These are phyloP conservation scores for Rosa rugosa DNA, from an alignment of 306 rosid genomes.

Conservation along the genomic window DNA sequence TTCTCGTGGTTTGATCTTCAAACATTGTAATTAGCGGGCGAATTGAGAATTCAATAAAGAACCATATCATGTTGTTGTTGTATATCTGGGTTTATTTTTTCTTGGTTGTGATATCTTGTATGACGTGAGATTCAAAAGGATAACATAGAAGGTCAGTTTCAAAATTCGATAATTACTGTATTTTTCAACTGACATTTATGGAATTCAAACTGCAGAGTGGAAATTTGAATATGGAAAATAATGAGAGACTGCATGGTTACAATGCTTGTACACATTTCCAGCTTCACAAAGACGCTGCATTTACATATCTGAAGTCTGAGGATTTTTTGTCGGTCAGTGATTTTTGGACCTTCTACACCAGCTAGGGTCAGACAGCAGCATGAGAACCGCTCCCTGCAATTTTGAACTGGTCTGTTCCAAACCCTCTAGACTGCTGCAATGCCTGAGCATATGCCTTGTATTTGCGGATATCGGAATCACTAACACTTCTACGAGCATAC, in stretches of 20 bases:
- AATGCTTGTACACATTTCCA: neutral
- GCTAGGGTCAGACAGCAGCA: neutral
- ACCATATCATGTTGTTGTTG: conserved; percentile 10
- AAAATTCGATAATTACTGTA: neutral
- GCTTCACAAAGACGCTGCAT: neutral
- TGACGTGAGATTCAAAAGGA: neutral
- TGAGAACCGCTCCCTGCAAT: neutral
- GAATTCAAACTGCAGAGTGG: neutral
- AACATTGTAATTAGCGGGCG: conserved; percentile 1
- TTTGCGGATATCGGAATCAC: conserved; percentile 1
- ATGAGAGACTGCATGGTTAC: neutral
- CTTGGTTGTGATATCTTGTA: neutral
- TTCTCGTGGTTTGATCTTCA: neutral
- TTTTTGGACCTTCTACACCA: neutral
- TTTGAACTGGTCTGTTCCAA: neutral
- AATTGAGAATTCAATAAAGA: conserved; percentile 12
- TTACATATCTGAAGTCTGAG: neutral
- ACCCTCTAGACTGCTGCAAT: neutral
- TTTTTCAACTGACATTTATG: neutral
- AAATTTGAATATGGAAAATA: neutral
- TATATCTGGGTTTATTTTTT: neutral
- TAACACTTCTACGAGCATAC: conserved; percentile 1
- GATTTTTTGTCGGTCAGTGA: neutral
- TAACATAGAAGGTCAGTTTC: neutral
- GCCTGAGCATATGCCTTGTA: neutral